Base-by-base conservation (phyloP, 768 basidiomycete species). In the Podaxis pistillaris region DNA sequence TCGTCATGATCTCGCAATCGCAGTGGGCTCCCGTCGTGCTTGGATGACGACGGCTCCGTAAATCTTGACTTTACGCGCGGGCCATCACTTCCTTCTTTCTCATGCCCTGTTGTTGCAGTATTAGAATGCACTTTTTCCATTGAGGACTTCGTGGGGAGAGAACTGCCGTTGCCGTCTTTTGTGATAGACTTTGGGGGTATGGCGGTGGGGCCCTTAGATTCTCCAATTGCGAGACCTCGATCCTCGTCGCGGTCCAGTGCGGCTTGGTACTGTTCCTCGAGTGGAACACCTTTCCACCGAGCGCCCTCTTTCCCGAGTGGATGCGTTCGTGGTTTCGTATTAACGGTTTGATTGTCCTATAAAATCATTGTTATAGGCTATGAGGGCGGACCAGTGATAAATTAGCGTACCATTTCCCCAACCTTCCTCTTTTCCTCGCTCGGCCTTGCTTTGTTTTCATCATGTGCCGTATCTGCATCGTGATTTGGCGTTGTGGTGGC, bases 61-160 rank as follows among this genome's bases (percentile, higher is more conserved):
- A 30, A 38, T 33, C 22, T 62, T 8, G 54, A 40, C 7, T 36
- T 22, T 17, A 26, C 15, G 11, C 33, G 19, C 26, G 44, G 41
- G n/a, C 44, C 24, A 13, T 13, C 22, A n/a, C 36, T 24, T 8
- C 13, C 3, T 9, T 3, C 37, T 22, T 24, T 26, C 2, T 56
- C 60, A 17, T 62, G 60, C 0, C 54, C 60, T 7, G 54, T 56
- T n/a, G 52, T 62, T 26, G 60, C 60, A 19, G 44, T 55, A 15
- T 30, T 62, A 6, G 60, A 56, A 12, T 19, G 1, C 5, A 54
- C 52, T 17, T 49, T 47, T 9, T 56, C 30, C 30, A 56, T 19
- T 19, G 19, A 19, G 13, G 54, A 30, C 8, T 56, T 56, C 44
- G n/a, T 24, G 19, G 28, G 8, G 4, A 38, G 26, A 49, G 37